These are phyloP conservation scores for Candida insectalens DNA, from an alignment of 805 yeast genomes.

Conservation along the genomic window DNA sequence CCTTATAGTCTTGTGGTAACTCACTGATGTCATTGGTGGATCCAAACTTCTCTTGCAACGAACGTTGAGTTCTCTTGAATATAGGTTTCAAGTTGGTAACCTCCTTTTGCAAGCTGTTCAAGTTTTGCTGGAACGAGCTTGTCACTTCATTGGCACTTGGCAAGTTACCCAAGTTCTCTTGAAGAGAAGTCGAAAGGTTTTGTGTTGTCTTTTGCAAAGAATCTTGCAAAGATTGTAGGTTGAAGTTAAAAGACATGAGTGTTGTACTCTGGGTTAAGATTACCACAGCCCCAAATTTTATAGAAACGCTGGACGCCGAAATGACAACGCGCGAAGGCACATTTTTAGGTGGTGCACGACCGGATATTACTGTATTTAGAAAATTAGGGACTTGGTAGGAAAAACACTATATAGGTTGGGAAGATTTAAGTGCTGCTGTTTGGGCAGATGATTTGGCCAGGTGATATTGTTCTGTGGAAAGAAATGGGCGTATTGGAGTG, in stretches of 20 bases:
- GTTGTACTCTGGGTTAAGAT: neutral
- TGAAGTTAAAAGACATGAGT: slow-evolving; percentile 12
- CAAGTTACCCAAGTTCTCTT: slow-evolving; percentile 25
- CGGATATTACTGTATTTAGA: no score
- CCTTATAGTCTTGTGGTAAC: slow-evolving; percentile 63
- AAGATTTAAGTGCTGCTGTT: no score
- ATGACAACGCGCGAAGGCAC: no score
- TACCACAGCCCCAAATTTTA: no score
- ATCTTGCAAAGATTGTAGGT: slow-evolving; percentile 12
- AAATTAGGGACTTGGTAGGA: no score
- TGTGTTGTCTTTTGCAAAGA: slow-evolving; percentile 14
- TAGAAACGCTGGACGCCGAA: no score
- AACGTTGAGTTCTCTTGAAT: slow-evolving; percentile 48
- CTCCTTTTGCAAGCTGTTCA: slow-evolving; percentile 24
- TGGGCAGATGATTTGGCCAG: no score
- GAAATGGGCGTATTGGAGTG: no score
- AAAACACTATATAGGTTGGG: no score
- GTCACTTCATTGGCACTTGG: slow-evolving; percentile 25
- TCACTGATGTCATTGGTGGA: slow-evolving; percentile 60
- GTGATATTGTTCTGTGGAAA: no score
- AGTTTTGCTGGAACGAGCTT: slow-evolving; percentile 22
- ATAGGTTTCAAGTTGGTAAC: slow-evolving; percentile 34
- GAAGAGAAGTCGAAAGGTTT: slow-evolving; percentile 14
- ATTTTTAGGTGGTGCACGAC: no score
- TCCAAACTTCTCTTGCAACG: slow-evolving; percentile 51